Percentiles rank a stretch among this genome's conserved stretches.
Evolutionary conservation across 1,284 basidiomycete genomes (phyloP).

Genomic region (Apiotrichum sp.): DNA sequence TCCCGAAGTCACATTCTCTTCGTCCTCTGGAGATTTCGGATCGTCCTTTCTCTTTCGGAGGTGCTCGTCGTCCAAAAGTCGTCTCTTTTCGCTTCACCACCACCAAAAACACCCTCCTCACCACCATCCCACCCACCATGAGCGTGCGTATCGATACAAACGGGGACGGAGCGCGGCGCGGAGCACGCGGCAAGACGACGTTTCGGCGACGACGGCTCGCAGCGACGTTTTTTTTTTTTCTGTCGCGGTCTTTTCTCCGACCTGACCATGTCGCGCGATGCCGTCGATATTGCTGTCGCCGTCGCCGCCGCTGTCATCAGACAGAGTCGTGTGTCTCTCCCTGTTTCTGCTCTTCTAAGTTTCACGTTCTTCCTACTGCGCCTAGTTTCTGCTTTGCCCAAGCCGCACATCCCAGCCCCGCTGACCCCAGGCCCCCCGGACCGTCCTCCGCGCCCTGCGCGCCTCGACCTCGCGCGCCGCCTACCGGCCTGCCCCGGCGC

Average conservation of each 20-base stretch:
- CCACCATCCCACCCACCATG: constrained; percentile 5
- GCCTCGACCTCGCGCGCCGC: constrained; percentile 18
- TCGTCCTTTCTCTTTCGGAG: too few relatives aligned
- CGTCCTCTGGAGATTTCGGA: constrained; percentile 12
- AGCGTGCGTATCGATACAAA: constrained; percentile 8
- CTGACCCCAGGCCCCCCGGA: constrained; percentile 19
- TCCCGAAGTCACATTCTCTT: too few relatives aligned
- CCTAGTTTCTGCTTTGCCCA: too few relatives aligned
- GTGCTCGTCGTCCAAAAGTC: too few relatives aligned
- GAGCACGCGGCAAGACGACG: background rate
- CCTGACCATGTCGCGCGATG: too few relatives aligned
- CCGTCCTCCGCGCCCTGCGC: constrained; percentile 23
- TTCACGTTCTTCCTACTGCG: too few relatives aligned
- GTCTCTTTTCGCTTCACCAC: background rate
- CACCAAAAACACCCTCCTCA: background rate
- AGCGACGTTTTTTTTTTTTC: background rate
- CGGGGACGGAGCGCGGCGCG: background rate
- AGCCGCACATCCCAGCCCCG: background rate
- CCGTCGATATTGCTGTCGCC: too few relatives aligned
- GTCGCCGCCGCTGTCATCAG: too few relatives aligned
- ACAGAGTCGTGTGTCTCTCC: too few relatives aligned
- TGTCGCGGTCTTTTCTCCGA: too few relatives aligned
- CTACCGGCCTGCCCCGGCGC: constrained; percentile 11
- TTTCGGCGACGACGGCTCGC: too few relatives aligned
- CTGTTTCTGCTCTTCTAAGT: too few relatives aligned